Evolutionary conservation across 2,329 filamentous ascomycete species (phyloP).

Genomic region (Scleromitrula shiraiana): DNA sequence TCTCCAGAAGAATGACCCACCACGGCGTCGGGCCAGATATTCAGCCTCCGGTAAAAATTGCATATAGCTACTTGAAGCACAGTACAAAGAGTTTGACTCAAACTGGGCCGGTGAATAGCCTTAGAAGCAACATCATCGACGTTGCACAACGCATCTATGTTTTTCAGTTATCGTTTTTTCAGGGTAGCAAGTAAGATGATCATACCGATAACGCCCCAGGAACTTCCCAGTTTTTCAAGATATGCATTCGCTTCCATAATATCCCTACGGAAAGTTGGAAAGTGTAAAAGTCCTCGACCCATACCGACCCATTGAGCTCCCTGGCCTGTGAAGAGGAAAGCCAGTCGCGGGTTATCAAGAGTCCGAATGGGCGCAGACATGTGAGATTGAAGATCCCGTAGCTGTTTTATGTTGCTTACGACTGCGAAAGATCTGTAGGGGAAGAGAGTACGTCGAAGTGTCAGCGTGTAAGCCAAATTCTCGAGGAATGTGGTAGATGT

Average conservation of each 20-base stretch:
- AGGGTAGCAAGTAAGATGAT: background rate
- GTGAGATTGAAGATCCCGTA: background rate
- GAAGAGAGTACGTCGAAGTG: background rate
- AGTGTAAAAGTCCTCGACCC: slow-evolving; percentile 9
- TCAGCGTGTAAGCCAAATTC: background rate
- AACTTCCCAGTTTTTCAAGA: slow-evolving; percentile 33
- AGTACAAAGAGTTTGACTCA: slow-evolving; percentile 24
- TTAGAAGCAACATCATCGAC: slow-evolving; percentile 26
- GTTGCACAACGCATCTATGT: slow-evolving; percentile 29
- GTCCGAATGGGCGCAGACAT: background rate
- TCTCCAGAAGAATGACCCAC: slow-evolving; percentile 41
- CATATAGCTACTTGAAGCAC: slow-evolving; percentile 40
- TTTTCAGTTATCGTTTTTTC: no score
- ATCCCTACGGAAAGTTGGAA: background rate
- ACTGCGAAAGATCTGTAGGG: slow-evolving; percentile 2
- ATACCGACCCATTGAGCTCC: slow-evolving; percentile 15
- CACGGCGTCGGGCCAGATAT: slow-evolving; percentile 32
- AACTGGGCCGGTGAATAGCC: slow-evolving; percentile 26
- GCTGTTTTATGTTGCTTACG: background rate
- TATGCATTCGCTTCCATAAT: slow-evolving; percentile 20
- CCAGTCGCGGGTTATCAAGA: background rate
- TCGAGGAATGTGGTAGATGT: background rate
- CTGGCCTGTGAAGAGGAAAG: slow-evolving; percentile 15
- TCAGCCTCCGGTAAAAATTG: slow-evolving; percentile 35
- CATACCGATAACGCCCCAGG: slow-evolving; percentile 23